Base-by-base conservation (phyloP, 768 basidiomycete species). In the Tubosaeta brunneosetosa region DNA sequence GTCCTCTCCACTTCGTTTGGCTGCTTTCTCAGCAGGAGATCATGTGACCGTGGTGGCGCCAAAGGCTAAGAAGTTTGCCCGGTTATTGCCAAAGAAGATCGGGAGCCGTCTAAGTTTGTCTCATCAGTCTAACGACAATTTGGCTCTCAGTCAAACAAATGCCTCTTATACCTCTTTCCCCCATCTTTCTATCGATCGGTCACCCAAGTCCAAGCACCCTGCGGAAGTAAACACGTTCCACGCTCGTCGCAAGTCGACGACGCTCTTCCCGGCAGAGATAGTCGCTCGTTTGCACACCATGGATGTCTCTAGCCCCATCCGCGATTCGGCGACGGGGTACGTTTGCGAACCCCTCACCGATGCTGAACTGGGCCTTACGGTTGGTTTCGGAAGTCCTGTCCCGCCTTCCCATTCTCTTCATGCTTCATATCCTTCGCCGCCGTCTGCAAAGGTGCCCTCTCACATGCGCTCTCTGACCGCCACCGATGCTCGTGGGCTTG, bases 181-280 rank as follows among this genome's bases (percentile, higher is more conserved):
- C 27, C 63, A 51, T 44, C 58, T 46, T 31, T 44, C 61, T 22
- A 42, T 42, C 12, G 67, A 66, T 50, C 66, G 63, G 12, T 29
- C 65, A 27, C 47, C 61, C 41, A 68, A 59, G 29, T 44, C 58
- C 37, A 69, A 62, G 45, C 60, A 56, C 50, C 16, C 57, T 36
- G 61, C 62, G 40, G 66, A 68, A 49, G 62, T 64, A 59, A 69
- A 70, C 56, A 71, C 64, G 2, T 69, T 69, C 31, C 69, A 71
- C 51, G 60, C 68, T 16, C 68, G 69, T 49, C 67, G 69, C 51
- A 69, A 69, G 60, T 69, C 68, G 49, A 58, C 66, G 26, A 68
- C 64, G 6, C 56, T 69, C 52, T 69, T 71, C 34, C 67, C 67
- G 2, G 57, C 59, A 43, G 64, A 67, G 49, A 47, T 68, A 16